Percentiles rank a stretch among this genome's conserved stretches.
These are phyloP conservation scores for Hsuehochloa calcarea DNA, from an alignment of 176 grass and related monocot species.

Conservation along the genomic window DNA sequence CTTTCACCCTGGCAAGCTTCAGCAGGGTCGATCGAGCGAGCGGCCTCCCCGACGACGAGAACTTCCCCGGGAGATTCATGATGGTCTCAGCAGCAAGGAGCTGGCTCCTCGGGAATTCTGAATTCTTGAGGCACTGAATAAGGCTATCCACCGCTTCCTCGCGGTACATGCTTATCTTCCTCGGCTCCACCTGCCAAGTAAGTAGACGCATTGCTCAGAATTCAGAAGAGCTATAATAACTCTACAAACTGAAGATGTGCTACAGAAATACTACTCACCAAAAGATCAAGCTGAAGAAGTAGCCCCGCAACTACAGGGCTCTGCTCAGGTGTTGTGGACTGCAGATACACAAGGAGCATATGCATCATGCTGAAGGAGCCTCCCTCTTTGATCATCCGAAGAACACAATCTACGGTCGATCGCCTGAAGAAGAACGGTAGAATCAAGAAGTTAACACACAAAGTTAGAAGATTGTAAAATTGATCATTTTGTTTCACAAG, in stretches of 20 bases:
- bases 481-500: background rate
- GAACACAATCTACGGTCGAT: conserved; percentile 42
- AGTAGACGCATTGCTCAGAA: background rate
- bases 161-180: conserved; percentile 69
- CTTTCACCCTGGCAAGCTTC: conserved; percentile 58
- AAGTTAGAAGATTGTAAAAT: background rate
- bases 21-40: conserved; percentile 54
- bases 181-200: conserved; percentile 49
- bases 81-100: conserved; percentile 65
- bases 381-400: conserved; percentile 49
- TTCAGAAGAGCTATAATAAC: background rate
- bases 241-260: background rate
- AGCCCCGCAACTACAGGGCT: conserved; percentile 53
- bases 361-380: conserved; percentile 69
- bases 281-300: conserved; percentile 71
- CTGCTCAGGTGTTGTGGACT: conserved; percentile 47
- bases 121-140: conserved; percentile 52
- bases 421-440: conserved; percentile 29
- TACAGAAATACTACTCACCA: conserved; percentile 26
- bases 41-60: conserved; percentile 62
- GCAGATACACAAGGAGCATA: conserved; percentile 60
- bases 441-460: background rate
- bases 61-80: conserved; percentile 55
- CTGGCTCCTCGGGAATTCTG: conserved; percentile 51
- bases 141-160: conserved; percentile 65